Conservation (phyloP, 352 stramenopile species). For the Globisporangium spiculum region DNA sequence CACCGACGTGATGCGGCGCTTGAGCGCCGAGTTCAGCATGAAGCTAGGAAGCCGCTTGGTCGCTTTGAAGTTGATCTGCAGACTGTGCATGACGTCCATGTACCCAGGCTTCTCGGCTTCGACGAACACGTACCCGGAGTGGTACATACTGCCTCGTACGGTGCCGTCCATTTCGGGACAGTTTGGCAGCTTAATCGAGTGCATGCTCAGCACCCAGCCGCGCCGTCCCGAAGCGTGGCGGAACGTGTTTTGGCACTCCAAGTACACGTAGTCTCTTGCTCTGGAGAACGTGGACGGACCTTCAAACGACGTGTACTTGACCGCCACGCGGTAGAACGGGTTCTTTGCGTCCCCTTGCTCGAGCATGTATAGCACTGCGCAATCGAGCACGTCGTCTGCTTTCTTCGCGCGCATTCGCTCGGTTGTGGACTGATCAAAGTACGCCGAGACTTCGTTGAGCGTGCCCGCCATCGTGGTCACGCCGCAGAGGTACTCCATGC, state of each 20-base stretch:
- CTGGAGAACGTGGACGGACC: slow-evolving; percentile 52
- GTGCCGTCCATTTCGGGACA: slow-evolving; percentile 70
- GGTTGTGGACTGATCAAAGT: slow-evolving; percentile 70
- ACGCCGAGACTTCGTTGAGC: slow-evolving; percentile 61
- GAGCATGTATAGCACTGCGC: slow-evolving; percentile 60
- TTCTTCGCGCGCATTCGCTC: slow-evolving; percentile 55
- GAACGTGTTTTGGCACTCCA: slow-evolving; percentile 83
- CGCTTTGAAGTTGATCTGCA: slow-evolving; percentile 86
- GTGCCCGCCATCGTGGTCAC: slow-evolving; percentile 73
- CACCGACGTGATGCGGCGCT: slow-evolving; percentile 59
- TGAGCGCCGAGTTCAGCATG: slow-evolving; percentile 60
- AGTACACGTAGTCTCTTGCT: slow-evolving; percentile 64
- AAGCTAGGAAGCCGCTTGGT: slow-evolving; percentile 60
- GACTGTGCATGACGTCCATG: slow-evolving; percentile 84
- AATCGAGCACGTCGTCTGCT: slow-evolving; percentile 66
- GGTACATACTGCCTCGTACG: slow-evolving; percentile 78
- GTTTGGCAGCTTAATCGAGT: slow-evolving; percentile 78
- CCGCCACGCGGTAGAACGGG: slow-evolving; percentile 57
- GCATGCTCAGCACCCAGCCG: slow-evolving; percentile 78
- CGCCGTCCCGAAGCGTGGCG: slow-evolving; percentile 60
- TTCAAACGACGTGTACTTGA: slow-evolving; percentile 73
- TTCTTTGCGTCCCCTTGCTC: slow-evolving; percentile 41
- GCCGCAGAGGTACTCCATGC: slow-evolving; percentile 67
- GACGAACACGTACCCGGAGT: slow-evolving; percentile 78
- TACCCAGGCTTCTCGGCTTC: slow-evolving; percentile 71